Evolutionary conservation across 108 stramenopile genomes (phyloP).

Genomic region (Seminavis robusta): DNA sequence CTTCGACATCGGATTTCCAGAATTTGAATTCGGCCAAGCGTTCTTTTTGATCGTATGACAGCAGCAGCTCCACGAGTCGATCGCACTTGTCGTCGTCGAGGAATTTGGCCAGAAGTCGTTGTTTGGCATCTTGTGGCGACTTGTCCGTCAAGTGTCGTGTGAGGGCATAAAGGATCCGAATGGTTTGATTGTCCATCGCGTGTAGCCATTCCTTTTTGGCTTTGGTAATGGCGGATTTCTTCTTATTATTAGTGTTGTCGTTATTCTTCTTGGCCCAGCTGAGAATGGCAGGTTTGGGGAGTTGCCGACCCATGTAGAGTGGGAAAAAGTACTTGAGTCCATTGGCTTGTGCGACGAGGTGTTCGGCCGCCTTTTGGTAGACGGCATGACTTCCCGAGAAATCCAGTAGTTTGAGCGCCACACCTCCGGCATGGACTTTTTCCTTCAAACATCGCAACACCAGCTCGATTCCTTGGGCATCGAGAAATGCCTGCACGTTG

Average conservation of each 20-base stretch:
- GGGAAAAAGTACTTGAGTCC: conserved; percentile 73
- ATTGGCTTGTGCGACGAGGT: conserved; percentile 52
- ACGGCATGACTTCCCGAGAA: conserved; percentile 38
- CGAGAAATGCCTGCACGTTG: conserved; percentile 60
- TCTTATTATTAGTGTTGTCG: not conserved
- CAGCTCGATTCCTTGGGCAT: conserved; percentile 69
- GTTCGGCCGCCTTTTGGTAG: conserved; percentile 55
- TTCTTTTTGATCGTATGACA: conserved; percentile 64
- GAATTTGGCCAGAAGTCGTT: conserved; percentile 67
- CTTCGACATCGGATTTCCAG: conserved; percentile 55
- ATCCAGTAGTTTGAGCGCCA: conserved; percentile 52
- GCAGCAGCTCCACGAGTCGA: conserved; percentile 64
- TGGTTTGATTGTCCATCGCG: conserved; percentile 42
- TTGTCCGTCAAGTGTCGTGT: conserved; percentile 54
- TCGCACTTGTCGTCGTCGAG: conserved; percentile 72
- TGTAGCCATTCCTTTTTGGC: conserved; percentile 63
- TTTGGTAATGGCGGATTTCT: conserved; percentile 15
- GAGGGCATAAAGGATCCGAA: conserved; percentile 62
- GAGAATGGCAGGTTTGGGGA: conserved; percentile 53
- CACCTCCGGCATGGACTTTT: conserved; percentile 67
- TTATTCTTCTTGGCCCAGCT: conserved; percentile 34
- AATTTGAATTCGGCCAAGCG: conserved; percentile 75
- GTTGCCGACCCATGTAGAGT: conserved; percentile 49
- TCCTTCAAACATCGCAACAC: conserved; percentile 72
- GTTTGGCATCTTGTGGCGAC: conserved; percentile 62